Conservation (phyloP, 345 rosid genomes). For the Aegle marmelos region DNA sequence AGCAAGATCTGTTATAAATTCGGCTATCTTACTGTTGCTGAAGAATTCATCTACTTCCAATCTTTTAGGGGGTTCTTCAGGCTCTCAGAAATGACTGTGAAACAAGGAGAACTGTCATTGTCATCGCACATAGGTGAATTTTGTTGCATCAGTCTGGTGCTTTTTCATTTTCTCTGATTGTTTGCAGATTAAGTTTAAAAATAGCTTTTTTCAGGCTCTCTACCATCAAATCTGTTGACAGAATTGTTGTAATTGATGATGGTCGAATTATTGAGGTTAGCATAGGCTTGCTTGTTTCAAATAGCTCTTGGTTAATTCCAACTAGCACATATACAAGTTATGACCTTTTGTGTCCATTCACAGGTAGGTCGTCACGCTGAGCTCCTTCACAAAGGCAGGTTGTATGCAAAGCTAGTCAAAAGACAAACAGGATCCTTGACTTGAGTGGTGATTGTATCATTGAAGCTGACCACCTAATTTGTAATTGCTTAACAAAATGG, state of each 20-base stretch:
- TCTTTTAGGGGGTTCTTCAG: constrained; percentile 23
- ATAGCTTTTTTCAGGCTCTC: constrained; percentile 27
- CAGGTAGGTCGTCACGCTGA: constrained; percentile 42
- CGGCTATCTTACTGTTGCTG: not conserved
- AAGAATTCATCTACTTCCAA: constrained; percentile 1
- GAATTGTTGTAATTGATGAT: constrained; percentile 36
- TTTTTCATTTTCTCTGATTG: not conserved
- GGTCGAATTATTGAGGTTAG: constrained; percentile 42
- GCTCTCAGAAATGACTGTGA: constrained; percentile 22
- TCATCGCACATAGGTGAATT: constrained; percentile 43
- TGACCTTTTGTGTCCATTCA: not conserved
- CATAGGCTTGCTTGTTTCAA: not conserved
- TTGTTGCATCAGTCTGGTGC: not conserved
- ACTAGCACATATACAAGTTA: not conserved
- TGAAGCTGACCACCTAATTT: not conserved
- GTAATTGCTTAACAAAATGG: not conserved
- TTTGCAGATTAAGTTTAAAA: not conserved
- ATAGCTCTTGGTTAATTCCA: no score
- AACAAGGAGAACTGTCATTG: constrained; percentile 33
- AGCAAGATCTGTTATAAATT: not conserved
- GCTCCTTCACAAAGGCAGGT: constrained; percentile 31
- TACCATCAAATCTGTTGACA: constrained; percentile 33
- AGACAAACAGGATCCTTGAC: constrained; percentile 24
- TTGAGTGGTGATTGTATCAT: constrained; percentile 7
- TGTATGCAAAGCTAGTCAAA: constrained; percentile 28